Conservation (phyloP, 345 rosid genomes). For the Ricinus communis region DNA sequence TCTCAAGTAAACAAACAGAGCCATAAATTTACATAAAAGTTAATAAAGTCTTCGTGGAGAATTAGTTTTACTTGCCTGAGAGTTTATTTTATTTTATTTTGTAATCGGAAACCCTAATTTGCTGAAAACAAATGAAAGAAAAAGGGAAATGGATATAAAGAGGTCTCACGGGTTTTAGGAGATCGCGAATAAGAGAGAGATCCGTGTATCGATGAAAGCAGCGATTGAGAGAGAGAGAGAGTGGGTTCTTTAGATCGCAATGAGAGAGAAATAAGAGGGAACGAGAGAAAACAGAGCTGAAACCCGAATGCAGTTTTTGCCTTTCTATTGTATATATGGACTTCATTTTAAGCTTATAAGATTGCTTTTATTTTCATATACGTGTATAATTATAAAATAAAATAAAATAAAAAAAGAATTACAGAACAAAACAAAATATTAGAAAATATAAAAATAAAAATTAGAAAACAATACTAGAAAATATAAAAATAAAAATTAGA, state of each 20-base stretch:
- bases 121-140: not conserved
- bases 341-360: no score
- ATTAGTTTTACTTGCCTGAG: slow-evolving; percentile 34
- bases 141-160: slow-evolving; percentile 17
- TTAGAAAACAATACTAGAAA: no score
- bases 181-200: slow-evolving; percentile 27
- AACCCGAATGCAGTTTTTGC: not conserved
- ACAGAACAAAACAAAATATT: no score
- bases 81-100: not conserved
- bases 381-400: no score
- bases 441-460: no score
- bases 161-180: slow-evolving; percentile 12
- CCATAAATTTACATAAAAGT: not conserved
- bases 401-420: no score
- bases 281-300: not conserved
- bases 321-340: not conserved
- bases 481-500: no score
- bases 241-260: slow-evolving; percentile 32
- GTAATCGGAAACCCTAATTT: slow-evolving; percentile 41
- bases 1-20: slow-evolving; percentile 3
- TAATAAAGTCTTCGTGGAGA: no score
- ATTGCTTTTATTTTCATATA: no score
- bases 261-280: not conserved
- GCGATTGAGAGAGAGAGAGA: slow-evolving; percentile 10
- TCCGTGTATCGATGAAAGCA: slow-evolving; percentile 23